Evolutionary conservation across 805 yeast species (phyloP).

Genomic region (Debaryomyces prosopidis): DNA sequence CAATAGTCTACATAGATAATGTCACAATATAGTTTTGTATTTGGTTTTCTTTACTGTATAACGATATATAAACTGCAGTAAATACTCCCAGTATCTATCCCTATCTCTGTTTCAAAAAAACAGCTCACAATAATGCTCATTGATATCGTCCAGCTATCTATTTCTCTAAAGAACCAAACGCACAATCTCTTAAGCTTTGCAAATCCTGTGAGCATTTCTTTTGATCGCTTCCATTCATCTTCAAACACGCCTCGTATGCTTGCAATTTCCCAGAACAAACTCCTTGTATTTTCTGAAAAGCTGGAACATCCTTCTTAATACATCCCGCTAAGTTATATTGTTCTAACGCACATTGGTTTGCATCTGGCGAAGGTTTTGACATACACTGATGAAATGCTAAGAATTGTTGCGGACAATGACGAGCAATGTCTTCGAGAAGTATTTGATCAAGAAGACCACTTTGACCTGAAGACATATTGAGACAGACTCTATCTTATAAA

Average conservation of each 20-base stretch:
- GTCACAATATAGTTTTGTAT: background rate
- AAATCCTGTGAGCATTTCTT: conserved; percentile 55
- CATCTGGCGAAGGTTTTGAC: conserved; percentile 52
- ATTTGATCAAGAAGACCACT: conserved; percentile 59
- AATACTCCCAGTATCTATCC: too few relatives aligned
- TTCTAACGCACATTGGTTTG: conserved; percentile 50
- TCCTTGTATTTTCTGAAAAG: conserved; percentile 66
- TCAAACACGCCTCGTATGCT: conserved; percentile 67
- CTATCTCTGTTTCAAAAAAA: too few relatives aligned
- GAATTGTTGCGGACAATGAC: conserved; percentile 72
- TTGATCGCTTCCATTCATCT: conserved; percentile 43
- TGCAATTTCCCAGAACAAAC: conserved; percentile 59
- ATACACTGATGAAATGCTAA: conserved; percentile 74
- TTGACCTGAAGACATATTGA: conserved; percentile 3
- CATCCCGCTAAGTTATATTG: conserved; percentile 63
- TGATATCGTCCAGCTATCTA: conserved; percentile 1
- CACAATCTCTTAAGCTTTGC: conserved; percentile 64
- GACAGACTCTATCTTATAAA: background rate
- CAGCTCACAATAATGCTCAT: background rate
- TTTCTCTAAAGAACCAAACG: conserved; percentile 39
- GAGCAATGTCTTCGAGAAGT: conserved; percentile 75
- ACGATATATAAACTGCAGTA: background rate
- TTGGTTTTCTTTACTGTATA: background rate
- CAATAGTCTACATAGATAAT: background rate
- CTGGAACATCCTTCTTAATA: conserved; percentile 64